These are phyloP conservation scores for Suillus bovinus DNA, from an alignment of 768 basidiomycete species.

Conservation along the genomic window DNA sequence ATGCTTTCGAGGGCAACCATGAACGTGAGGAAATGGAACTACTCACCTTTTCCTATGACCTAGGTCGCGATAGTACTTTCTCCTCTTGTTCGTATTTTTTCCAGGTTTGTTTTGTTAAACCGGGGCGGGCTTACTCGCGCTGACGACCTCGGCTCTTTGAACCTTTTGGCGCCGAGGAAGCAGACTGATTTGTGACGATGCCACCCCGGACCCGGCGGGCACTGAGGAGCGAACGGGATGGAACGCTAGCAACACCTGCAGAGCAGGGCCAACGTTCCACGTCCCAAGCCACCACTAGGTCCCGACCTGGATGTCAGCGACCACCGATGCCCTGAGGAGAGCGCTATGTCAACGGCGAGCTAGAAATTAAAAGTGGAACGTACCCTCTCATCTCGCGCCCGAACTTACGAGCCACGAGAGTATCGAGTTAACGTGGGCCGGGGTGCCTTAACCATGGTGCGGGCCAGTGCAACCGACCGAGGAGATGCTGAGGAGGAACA, in stretches of 20 bases:
- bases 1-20: not conserved
- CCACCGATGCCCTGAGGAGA: not conserved
- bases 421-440: not conserved
- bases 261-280: not conserved
- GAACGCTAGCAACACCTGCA: not conserved
- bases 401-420: not conserved
- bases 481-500: not conserved
- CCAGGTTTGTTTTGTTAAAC: not conserved
- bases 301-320: not conserved
- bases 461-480: not conserved
- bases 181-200: not conserved
- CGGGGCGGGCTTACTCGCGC: not conserved
- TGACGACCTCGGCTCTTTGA: not conserved
- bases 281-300: not conserved
- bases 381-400: not conserved
- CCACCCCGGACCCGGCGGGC: conserved; percentile 1
- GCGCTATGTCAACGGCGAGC: not conserved
- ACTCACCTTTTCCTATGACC: not conserved
- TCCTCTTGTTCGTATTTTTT: not conserved
- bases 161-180: conserved; percentile 1
- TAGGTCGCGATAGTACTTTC: not conserved
- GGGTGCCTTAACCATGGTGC: not conserved
- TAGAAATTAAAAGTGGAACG: not conserved
- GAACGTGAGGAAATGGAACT: not conserved
- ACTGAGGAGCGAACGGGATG: not conserved